These are phyloP conservation scores for Alternaria ethzedia DNA, from an alignment of 2,329 filamentous ascomycete genomes.

Conservation along the genomic window DNA sequence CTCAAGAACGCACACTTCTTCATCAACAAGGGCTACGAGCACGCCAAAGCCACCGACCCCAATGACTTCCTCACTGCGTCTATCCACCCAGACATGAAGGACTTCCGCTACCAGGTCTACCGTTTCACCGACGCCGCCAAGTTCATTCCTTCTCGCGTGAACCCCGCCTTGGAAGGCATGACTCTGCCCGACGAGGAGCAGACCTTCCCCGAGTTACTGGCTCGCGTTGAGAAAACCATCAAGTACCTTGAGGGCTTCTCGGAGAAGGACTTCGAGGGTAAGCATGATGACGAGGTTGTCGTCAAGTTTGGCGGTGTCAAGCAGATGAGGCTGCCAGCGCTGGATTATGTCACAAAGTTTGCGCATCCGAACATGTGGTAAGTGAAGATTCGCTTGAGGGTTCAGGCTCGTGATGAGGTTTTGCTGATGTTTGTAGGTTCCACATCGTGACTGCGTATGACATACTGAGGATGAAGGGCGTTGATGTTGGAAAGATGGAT, in stretches of 20 bases:
- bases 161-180: slow-evolving; percentile 39
- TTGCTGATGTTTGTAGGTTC: slow-evolving; percentile 53
- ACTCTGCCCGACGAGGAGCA: slow-evolving; percentile 53
- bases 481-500: slow-evolving; percentile 67
- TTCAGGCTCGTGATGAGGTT: neutral
- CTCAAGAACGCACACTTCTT: slow-evolving; percentile 53
- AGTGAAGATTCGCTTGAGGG: neutral
- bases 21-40: slow-evolving; percentile 54
- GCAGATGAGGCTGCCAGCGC: slow-evolving; percentile 52
- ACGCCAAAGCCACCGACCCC: slow-evolving; percentile 47
- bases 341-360: slow-evolving; percentile 57
- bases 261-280: slow-evolving; percentile 51
- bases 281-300: slow-evolving; percentile 50
- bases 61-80: slow-evolving; percentile 50
- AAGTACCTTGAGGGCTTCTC: slow-evolving; percentile 55
- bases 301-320: slow-evolving; percentile 36
- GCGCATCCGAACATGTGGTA: slow-evolving; percentile 64
- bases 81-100: slow-evolving; percentile 59
- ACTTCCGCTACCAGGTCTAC: slow-evolving; percentile 59
- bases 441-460: slow-evolving; percentile 66
- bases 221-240: slow-evolving; percentile 56
- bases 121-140: slow-evolving; percentile 52
- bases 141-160: slow-evolving; percentile 49
- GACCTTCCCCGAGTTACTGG: slow-evolving; percentile 58
- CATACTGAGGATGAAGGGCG: slow-evolving; percentile 67